Conservation (phyloP, 805 yeast species). For the Sugiyamaella lignohabitans region DNA sequence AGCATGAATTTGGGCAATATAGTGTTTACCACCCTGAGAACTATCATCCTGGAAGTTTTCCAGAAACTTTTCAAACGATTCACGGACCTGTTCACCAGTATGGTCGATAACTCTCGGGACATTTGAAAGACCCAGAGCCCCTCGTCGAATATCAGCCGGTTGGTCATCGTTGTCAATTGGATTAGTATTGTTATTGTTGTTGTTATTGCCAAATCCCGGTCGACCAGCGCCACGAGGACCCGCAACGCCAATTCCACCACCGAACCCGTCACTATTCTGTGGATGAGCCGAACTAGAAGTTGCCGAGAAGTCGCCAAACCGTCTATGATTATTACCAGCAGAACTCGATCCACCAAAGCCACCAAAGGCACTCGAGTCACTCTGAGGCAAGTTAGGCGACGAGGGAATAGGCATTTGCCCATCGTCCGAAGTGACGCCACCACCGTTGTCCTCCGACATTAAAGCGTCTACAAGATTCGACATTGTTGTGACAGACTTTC, state of each 20-base stretch:
- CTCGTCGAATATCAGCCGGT: constrained; percentile 9
- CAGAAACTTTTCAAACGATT: constrained; percentile 79
- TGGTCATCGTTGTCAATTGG: constrained; percentile 11
- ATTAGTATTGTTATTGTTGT: background rate
- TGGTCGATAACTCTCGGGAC: constrained; percentile 85
- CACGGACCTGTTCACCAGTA: constrained; percentile 91
- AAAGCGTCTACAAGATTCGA: constrained; percentile 12
- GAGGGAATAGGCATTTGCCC: constrained; percentile 11
- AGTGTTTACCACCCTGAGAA: constrained; percentile 46
- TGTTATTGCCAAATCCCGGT: background rate
- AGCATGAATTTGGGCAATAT: constrained; percentile 72
- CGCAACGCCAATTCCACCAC: background rate
- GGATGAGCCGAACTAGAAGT: background rate
- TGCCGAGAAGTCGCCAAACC: background rate
- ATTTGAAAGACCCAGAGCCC: constrained; percentile 27
- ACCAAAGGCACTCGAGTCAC: background rate
- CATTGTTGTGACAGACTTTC: too few species aligned
- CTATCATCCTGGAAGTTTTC: constrained; percentile 48
- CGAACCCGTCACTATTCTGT: background rate
- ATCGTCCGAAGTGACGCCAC: background rate
- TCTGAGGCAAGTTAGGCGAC: constrained; percentile 6
- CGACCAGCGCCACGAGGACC: background rate
- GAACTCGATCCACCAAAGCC: constrained; percentile 3
- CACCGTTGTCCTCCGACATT: constrained; percentile 6
- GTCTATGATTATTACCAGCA: background rate